Conservation (phyloP, 345 rosid species). For the Syzygium oleosum region DNA sequence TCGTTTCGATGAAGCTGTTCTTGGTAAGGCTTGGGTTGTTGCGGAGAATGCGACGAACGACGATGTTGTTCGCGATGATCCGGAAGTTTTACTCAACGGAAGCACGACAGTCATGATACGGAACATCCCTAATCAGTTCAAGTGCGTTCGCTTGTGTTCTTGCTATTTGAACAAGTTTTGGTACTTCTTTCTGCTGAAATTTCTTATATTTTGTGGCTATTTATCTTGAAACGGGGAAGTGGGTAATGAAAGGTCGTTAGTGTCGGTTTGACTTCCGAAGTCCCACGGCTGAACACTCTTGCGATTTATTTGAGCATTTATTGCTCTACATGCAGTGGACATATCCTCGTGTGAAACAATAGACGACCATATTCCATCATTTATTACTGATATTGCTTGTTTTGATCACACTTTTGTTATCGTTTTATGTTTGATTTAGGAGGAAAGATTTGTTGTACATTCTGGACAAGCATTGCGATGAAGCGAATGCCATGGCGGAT, state of each 20-base stretch:
- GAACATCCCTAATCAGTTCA: conserved; percentile 35
- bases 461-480: conserved; percentile 32
- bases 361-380: not conserved
- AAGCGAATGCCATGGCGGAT: conserved; percentile 17
- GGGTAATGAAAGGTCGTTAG: not conserved
- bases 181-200: too few species aligned
- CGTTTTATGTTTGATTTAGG: not conserved
- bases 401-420: not conserved
- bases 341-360: not conserved
- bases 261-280: not conserved
- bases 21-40: not conserved
- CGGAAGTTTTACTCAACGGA: not conserved
- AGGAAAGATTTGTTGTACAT: conserved; percentile 22
- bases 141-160: conserved; percentile 9
- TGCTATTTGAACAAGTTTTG: not conserved
- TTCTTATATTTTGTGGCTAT: not conserved
- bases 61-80: not conserved
- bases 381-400: too few species aligned
- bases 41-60: not conserved
- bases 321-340: not conserved
- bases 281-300: not conserved
- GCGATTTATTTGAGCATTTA: not conserved
- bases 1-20: not conserved
- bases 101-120: conserved; percentile 33
- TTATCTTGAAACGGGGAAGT: not conserved